phyloP scores from a whole-genome alignment of 2,329 filamentous ascomycete genomes.

The Thelonectria olida region DNA sequence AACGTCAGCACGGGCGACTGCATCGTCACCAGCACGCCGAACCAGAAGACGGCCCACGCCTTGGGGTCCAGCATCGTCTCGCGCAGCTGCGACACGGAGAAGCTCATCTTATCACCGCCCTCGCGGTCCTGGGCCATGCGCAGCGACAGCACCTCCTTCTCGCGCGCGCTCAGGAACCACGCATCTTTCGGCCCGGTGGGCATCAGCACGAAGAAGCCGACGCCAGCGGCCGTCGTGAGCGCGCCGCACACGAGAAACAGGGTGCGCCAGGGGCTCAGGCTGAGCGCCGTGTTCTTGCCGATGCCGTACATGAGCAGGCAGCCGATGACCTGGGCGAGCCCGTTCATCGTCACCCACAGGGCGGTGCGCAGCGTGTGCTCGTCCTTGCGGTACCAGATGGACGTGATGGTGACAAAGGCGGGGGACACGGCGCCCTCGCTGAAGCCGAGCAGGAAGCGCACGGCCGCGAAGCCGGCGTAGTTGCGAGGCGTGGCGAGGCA shows the following conservation, averaged over 20 bases:
- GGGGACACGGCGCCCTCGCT: constrained; percentile 23
- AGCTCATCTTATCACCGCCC: constrained; percentile 50
- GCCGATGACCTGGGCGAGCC: constrained; percentile 19
- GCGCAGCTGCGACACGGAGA: constrained; percentile 53
- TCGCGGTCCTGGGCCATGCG: constrained; percentile 46
- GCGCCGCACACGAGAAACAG: constrained; percentile 61
- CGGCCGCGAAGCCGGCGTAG: constrained; percentile 50
- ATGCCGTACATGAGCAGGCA: constrained; percentile 45
- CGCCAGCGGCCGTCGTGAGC: constrained; percentile 52
- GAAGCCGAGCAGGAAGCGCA: constrained; percentile 55
- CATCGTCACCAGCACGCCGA: constrained; percentile 25
- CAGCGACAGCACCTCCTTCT: constrained; percentile 52
- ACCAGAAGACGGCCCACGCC: constrained; percentile 44
- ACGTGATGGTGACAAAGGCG: constrained; percentile 23
- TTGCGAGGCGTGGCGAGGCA: constrained; percentile 52
- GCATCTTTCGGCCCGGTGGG: constrained; percentile 55
- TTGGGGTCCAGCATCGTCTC: constrained; percentile 55
- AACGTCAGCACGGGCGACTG: constrained; percentile 45
- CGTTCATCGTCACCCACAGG: constrained; percentile 26
- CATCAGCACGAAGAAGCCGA: constrained; percentile 57
- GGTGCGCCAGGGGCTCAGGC: constrained; percentile 55
- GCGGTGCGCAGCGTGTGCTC: constrained; percentile 21
- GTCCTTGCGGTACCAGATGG: constrained; percentile 22
- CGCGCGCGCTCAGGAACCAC: constrained; percentile 57
- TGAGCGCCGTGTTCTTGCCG: constrained; percentile 45